Percentiles rank a stretch among this genome's conserved stretches.
Evolutionary conservation across 805 yeast genomes (phyloP).

Genomic region (Candida loeiensis): DNA sequence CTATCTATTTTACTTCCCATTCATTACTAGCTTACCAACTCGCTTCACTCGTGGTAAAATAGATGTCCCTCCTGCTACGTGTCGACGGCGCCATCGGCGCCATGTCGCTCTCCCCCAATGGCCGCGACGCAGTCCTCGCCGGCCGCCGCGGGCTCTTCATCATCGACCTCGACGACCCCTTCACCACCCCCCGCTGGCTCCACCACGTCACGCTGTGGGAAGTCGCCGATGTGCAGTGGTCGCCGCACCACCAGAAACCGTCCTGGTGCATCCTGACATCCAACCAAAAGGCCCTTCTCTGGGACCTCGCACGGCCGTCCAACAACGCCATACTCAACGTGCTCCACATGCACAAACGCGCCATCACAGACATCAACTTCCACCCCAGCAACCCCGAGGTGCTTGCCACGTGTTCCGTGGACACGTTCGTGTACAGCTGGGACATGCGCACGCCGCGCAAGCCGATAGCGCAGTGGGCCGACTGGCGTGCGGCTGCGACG

Average conservation of each 20-base stretch:
- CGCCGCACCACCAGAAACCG: slow-evolving; percentile 79
- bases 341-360: slow-evolving; percentile 85
- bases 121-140: slow-evolving; percentile 91
- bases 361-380: slow-evolving; percentile 93
- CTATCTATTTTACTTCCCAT: too few relatives aligned
- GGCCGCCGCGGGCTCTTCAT: slow-evolving; percentile 78
- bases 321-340: slow-evolving; percentile 78
- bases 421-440: slow-evolving; percentile 85
- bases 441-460: slow-evolving; percentile 77
- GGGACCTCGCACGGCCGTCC: slow-evolving; percentile 80
- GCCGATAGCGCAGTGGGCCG: slow-evolving; percentile 80
- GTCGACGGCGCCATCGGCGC: slow-evolving; percentile 93
- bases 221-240: slow-evolving; percentile 98
- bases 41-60: not conserved
- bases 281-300: slow-evolving; percentile 90
- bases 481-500: slow-evolving; percentile 91
- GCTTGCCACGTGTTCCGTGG: slow-evolving; percentile 90
- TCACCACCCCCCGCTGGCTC: slow-evolving; percentile 90
- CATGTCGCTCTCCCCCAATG: slow-evolving; percentile 83
- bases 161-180: slow-evolving; percentile 94
- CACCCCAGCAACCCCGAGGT: slow-evolving; percentile 84
- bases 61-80: slow-evolving; percentile 70
- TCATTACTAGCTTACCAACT: not conserved
- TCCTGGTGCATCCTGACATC: slow-evolving; percentile 92
- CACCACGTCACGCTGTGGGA: slow-evolving; percentile 95